phyloP scores from a whole-genome alignment of 805 yeast genomes.

The Wickerhamomyces queroliae region DNA sequence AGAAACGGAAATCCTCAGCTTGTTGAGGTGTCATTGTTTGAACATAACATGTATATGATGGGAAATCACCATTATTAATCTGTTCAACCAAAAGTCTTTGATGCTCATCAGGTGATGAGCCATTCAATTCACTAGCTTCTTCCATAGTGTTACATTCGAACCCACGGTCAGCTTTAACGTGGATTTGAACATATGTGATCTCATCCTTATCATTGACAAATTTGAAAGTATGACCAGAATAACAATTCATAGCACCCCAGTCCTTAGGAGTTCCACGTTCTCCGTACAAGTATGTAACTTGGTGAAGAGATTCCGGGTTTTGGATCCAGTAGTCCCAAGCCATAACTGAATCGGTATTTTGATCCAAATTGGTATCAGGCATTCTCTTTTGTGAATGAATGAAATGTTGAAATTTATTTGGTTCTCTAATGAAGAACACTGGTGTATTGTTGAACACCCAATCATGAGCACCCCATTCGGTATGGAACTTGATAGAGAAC shows the following conservation, averaged over 20 bases:
- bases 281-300: slow-evolving; percentile 50
- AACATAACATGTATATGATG: slow-evolving; percentile 46
- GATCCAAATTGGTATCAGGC: slow-evolving; percentile 45
- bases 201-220: slow-evolving; percentile 45
- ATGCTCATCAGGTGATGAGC: slow-evolving; percentile 47
- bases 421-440: slow-evolving; percentile 58
- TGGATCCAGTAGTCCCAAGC: slow-evolving; percentile 54
- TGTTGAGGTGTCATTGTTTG: slow-evolving; percentile 56
- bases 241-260: slow-evolving; percentile 54
- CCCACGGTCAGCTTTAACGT: slow-evolving; percentile 46
- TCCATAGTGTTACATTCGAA: slow-evolving; percentile 36
- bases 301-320: slow-evolving; percentile 54
- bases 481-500: slow-evolving; percentile 57
- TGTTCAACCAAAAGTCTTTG: slow-evolving; percentile 33
- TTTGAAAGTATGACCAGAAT: slow-evolving; percentile 62
- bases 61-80: slow-evolving; percentile 42
- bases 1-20: slow-evolving; percentile 43
- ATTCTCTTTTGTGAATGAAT: slow-evolving; percentile 68
- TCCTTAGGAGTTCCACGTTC: slow-evolving; percentile 55
- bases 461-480: slow-evolving; percentile 64
- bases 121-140: slow-evolving; percentile 41
- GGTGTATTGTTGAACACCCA: slow-evolving; percentile 76
- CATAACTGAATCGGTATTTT: slow-evolving; percentile 38
- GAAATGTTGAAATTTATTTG: slow-evolving; percentile 56
- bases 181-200: slow-evolving; percentile 51